Evolutionary conservation across 148 eudicot genomes (phyloP), one percentile per base, ranked within the genome.

Genomic region (Pouteria glomerata): DNA sequence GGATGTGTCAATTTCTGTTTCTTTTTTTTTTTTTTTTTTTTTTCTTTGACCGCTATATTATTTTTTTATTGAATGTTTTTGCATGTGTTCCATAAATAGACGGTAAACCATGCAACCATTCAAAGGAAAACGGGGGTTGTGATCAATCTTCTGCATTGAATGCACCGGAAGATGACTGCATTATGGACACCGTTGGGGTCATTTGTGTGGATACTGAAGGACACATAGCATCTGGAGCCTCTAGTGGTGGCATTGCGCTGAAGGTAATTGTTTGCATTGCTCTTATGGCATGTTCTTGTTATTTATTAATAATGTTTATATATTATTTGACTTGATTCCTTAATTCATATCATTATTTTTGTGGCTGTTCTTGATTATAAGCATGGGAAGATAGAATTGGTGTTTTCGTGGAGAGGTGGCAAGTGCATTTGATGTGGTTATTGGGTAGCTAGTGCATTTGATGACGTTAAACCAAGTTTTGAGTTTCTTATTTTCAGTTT

Each of bases 191-290:
- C 57, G 90, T 90, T 85, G 99, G 99, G 66, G 99, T 92, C 66
- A 85, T 96, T 72, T 96, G 99, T 79, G 76, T 96, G 45, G 99
- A 96, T 79, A 66, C 80, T 61, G 81, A 83, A 56, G 97, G 99
- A 62, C 76, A 79, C 34, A 79, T 96, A 69, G 99, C 94, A 72
- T 84, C 96, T 76, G 99, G 96, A 73, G 90, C 97, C 26, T 96
- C 99, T 71, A 96, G 99, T 78, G 99, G 99, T 76, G 99, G 99
- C 51, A 90, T 90, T 81, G 97, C 97, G 37, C 74, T 96, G 81
- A 96, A 96, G 97, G 99, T 95, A 78, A 52, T 53, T 11, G 15
- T 66, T 57, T 65, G 57, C 42, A 35, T 35, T 47, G 69, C 6
- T 21, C 1, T 51, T 68, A 11, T 62, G 29, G 30, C 34, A 33